Conservation (phyloP, 1,139 yeast genomes). For the Debaryomyces sp. region DNA sequence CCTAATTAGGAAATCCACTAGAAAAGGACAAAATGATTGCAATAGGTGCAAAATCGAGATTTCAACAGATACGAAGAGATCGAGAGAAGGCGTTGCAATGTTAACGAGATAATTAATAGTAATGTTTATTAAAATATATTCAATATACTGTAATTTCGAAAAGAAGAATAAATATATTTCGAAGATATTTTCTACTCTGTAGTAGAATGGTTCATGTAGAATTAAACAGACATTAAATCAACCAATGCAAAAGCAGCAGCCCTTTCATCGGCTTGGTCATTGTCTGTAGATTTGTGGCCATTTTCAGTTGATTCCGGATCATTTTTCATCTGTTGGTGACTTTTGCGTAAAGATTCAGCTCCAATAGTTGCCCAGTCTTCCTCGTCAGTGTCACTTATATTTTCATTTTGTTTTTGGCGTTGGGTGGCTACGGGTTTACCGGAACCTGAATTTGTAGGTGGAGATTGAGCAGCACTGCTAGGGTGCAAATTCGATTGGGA, state of each 20-base stretch:
- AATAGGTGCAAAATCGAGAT: not conserved
- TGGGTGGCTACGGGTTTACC: not conserved
- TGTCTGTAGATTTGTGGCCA: not conserved
- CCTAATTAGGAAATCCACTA: slow-evolving; percentile 12
- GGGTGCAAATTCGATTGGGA: slow-evolving; percentile 6
- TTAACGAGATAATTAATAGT: not conserved
- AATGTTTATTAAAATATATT: not conserved
- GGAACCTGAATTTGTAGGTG: not conserved
- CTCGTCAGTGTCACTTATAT: slow-evolving; percentile 71
- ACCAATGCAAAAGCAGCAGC: slow-evolving; percentile 67
- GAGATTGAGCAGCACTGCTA: not conserved
- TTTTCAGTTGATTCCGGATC: not conserved
- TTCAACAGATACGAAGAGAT: not conserved
- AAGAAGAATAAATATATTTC: not conserved
- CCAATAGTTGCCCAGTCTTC: slow-evolving; percentile 96
- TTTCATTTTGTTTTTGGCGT: slow-evolving; percentile 4
- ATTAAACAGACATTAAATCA: slow-evolving; percentile 49
- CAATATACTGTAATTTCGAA: not conserved
- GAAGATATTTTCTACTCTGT: not conserved
- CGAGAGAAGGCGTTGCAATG: not conserved
- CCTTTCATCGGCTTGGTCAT: slow-evolving; percentile 41
- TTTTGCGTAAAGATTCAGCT: slow-evolving; percentile 58
- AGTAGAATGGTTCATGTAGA: not conserved
- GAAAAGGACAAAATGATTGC: not conserved
- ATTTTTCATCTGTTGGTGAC: slow-evolving; percentile 12